Evolutionary conservation across 331 rosid species (phyloP), one percentile per base, ranked within the genome.

Genomic region (Malus hybrid): DNA sequence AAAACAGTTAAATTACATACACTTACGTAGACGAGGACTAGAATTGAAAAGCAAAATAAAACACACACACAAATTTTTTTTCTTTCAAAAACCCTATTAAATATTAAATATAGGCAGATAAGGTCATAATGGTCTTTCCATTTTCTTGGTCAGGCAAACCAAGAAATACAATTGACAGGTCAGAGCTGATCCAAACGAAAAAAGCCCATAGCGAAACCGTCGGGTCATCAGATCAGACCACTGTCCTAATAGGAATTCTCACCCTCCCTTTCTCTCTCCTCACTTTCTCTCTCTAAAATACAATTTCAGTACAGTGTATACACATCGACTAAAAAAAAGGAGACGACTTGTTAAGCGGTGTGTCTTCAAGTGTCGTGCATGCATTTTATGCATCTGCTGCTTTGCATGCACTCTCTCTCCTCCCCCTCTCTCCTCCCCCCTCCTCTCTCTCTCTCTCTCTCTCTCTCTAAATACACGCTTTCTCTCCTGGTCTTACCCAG

Each of bases 311-410:
- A 50, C 31, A 39, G 46, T 39, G 46, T 39, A 39, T 39, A 9
- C 4, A 31, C 4, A 39, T 65, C 15, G 74, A 76, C 31, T 46
- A 16, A 50, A 62, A 63, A 36, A 36, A 71, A 67, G 72, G 74
- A 59, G 78, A 79, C 73, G 85, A 81, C 86, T 86, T 71, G 87
- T 76, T 78, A 70, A 78, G 88, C 84, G 88, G 77, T 74, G 93
- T 78, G 91, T 84, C 80, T 94, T 88, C 95, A 90, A 88, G 89
- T 91, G 96, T 94, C 97, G 92, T 94, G 99, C 99, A 94, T 94
- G 99, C 97, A 92, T 88, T 87, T 92, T 90, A 87, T 90, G 95
- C 90, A 70, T 82, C 90, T 87, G 85, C 90, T 93, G 87, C 90
- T 86, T 91, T 93, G 98, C 98, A 93, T 93, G 98, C 97, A 93